Base-by-base conservation (phyloP, 2,329 filamentous ascomycete species). In the Lecanicillium sp. region DNA sequence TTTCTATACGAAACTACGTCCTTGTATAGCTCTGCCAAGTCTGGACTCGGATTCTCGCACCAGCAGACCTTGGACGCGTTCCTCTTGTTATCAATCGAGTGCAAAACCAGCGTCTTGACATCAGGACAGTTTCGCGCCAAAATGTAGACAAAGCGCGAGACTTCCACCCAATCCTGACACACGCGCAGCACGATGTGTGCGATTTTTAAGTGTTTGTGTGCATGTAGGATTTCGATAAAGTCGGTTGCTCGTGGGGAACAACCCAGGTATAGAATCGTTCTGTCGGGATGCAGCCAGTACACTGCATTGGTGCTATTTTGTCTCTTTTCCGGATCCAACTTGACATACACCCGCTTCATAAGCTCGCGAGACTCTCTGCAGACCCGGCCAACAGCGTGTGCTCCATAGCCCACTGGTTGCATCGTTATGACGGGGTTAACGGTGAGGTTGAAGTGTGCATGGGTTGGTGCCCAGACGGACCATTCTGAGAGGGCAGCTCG, bases 241-340 rank as follows among this genome's bases (percentile, higher is more conserved):
- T 41, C 39, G 22, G 27, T 37, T 19, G 39, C 39, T n/a, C 39
- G 39, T n/a, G 34, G 15, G 17, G 34, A 32, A 27, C 39, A 41
- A 12, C 39, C 34, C 30, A 41, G 25, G 14, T 41, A 41, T 3
- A 37, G 15, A 15, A 41, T 25, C 16, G 39, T 41, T 5, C 22
- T 33, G 4, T 41, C 34, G 13, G 39, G 39, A 22, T 37, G 33
- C 34, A 41, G 29, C 39, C 39, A 41, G 34, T 41, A 41, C 14
- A 33, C 35, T 4, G 22, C 25, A 3, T 30, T 27, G 3, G 22
- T 8, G 33, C 20, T 5, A 7, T 8, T 12, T 16, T 29, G 17
- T 20, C 33, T 16, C 33, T 14, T 6, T 29, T 16, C 13, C 17
- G 30, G 22, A 6, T 25, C 11, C 17, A 41, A 29, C 39, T 33